Conservation (phyloP, 1,284 basidiomycete species). For the Cryptococcus amylolentus region DNA sequence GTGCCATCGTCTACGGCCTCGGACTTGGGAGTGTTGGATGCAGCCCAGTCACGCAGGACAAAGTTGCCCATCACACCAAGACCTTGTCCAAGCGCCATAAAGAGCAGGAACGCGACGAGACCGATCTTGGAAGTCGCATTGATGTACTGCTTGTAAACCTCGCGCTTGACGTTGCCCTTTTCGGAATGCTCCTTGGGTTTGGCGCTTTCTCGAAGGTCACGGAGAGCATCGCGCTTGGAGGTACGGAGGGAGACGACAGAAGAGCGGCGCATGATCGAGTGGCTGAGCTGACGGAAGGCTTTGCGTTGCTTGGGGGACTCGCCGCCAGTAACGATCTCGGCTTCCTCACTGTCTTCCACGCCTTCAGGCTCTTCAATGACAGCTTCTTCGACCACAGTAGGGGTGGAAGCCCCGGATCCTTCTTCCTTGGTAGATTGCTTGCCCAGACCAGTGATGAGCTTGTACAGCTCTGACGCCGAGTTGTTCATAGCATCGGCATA, state of each 20-base stretch:
- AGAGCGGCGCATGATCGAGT: constrained; percentile 42
- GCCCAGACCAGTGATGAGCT: constrained; percentile 63
- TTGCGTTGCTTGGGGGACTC: constrained; percentile 33
- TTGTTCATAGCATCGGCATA: constrained; percentile 65
- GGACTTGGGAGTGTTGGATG: constrained; percentile 58
- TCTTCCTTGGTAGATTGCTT: constrained; percentile 47
- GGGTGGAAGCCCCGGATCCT: constrained; percentile 51
- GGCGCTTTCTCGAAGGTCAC: constrained; percentile 48
- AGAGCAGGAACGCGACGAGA: constrained; percentile 64
- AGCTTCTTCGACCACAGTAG: constrained; percentile 27
- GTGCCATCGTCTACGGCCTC: constrained; percentile 48
- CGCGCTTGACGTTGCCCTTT: constrained; percentile 72
- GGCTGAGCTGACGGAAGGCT: constrained; percentile 31
- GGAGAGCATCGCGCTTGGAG: constrained; percentile 47
- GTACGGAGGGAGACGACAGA: constrained; percentile 45
- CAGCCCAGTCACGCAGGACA: constrained; percentile 73
- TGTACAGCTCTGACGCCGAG: constrained; percentile 66
- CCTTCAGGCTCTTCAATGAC: constrained; percentile 26
- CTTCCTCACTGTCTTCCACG: constrained; percentile 36
- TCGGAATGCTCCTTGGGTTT: constrained; percentile 72
- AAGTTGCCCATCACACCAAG: constrained; percentile 59
- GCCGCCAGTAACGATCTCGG: constrained; percentile 30
- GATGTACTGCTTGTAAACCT: constrained; percentile 76
- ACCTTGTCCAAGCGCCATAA: constrained; percentile 54
- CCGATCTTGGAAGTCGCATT: constrained; percentile 71